Base-by-base conservation (phyloP, 148 eudicot genomes). In the Cornus controversa region DNA sequence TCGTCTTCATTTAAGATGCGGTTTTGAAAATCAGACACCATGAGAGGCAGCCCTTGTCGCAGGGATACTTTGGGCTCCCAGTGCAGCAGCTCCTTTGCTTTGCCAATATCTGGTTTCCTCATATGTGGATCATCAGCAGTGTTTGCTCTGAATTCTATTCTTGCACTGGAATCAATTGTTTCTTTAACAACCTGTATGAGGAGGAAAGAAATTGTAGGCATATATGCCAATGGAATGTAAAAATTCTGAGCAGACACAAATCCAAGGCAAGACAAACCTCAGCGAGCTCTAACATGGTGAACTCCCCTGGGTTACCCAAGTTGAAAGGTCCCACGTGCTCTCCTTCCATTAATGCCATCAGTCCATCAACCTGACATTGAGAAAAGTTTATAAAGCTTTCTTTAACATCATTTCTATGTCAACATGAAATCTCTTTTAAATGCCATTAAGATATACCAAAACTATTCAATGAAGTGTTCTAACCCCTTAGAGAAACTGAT, bases 271-370 rank as follows among this genome's bases (percentile, higher is more conserved):
- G 42, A 80, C 90, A 78, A 83, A 93, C 97, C 90, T 91, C 86
- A 18, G 97, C 97, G 72, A 93, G 97, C 87, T 93, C 97, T 76
- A 93, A 76, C 97, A 93, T 93, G 81, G 97, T 93, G 78, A 93
- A 93, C 74, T 93, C 97, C 78, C 97, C 96, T 16, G 97, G 97
- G 75, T 93, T 93, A 63, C 97, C 97, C 84, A 93, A 84, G 80
- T 93, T 93, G 70, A 93, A 93, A 23, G 97, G 97, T 67, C 96
- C 97, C 37, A 90, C 77, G 70, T 93, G 97, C 85, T 93, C 97
- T 27, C 97, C 84, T 85, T 93, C 97, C 97, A 93, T 93, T 69
- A 93, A 71, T n/a, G 96, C 91, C 89, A 90, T 78, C 73, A 93
- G 78, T 84, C 97, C 97, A 68, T 91, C 87, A 72, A 93, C 97